Evolutionary conservation across 768 basidiomycete genomes (phyloP), one percentile per base, ranked within the genome.

Genomic region (Candolleomyces efflorescens): DNA sequence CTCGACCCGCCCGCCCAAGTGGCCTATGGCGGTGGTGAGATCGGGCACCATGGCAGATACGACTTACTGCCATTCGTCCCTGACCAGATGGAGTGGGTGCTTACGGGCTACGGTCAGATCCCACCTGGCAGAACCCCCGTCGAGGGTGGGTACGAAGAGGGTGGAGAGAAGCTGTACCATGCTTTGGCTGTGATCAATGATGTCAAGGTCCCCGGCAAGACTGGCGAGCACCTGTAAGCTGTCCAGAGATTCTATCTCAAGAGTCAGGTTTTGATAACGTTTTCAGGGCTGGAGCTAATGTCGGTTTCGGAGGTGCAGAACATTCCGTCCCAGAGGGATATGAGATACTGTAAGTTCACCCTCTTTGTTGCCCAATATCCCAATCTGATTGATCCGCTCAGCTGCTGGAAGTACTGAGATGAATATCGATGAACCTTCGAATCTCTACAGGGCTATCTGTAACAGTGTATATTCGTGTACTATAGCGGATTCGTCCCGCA

Each of bases 81-180:
- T 0, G 69, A 72, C 23, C 81, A 79, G 54, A 93, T 93, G 90
- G 90, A 90, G 68, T 89, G 82, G 77, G 87, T 92, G 6, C 73
- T 48, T 0, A 82, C 89, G 0, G 78, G 81, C 11, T 68, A 81
- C 56, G 90, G 90, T 3, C 73, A 69, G 45, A 76, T 89, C 54
- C 85, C 90, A 5, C 61, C 67, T 2, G 84, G 83, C 4, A 74
- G 84, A 36, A 69, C 73, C 13, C 85, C 86, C 0, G 76, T 92
- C 17, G 83, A 87, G 63, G 91, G 89, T 1, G 89, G 87, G 1
- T 89, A 89, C 60, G 90, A 92, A 70, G 84, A 89, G 36, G 69
- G 74, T 59, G 89, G 88, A 0, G 69, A 66, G 7, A 83, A 81
- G 67, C 71, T 92, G 46, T 92, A 87, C 61, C 90, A 92, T 65